These are phyloP conservation scores for Pseudopediastrum boryanum DNA, from an alignment of 139 green algal species.

Conservation along the genomic window DNA sequence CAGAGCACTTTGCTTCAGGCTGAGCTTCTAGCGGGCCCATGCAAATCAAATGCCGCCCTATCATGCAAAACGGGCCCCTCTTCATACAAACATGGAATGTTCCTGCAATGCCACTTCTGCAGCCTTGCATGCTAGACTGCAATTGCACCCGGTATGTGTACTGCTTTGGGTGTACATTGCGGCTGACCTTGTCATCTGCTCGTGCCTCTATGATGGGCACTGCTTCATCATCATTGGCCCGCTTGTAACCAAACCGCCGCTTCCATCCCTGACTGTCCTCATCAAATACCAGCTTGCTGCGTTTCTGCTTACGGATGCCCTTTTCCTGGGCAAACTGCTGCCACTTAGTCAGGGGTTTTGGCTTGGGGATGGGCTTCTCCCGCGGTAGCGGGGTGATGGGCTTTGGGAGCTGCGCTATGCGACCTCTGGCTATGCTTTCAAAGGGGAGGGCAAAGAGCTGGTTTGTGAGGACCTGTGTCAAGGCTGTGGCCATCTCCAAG, in stretches of 20 bases:
- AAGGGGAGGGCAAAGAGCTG: slow-evolving; percentile 80
- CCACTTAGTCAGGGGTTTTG: slow-evolving; percentile 88
- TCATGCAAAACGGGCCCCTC: no score
- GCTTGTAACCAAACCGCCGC: slow-evolving; percentile 90
- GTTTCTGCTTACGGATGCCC: slow-evolving; percentile 94
- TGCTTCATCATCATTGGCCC: slow-evolving; percentile 54
- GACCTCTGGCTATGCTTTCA: slow-evolving; percentile 63
- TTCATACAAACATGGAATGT: no score
- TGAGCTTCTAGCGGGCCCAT: no score
- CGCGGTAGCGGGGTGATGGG: slow-evolving; percentile 78
- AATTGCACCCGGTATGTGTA: no score
- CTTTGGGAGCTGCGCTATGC: slow-evolving; percentile 77
- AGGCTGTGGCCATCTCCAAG: slow-evolving; percentile 58
- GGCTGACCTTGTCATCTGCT: slow-evolving; percentile 64
- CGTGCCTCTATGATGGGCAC: slow-evolving; percentile 91
- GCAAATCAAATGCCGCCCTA: no score
- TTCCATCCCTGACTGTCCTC: slow-evolving; percentile 79
- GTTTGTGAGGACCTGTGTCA: slow-evolving; percentile 74
- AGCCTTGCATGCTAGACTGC: no score
- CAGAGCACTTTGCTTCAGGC: no score
- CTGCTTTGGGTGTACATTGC: no score
- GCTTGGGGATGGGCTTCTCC: slow-evolving; percentile 84
- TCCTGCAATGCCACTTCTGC: no score
- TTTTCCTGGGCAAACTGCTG: slow-evolving; percentile 93
- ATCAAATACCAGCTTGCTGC: slow-evolving; percentile 88